A percentile compares a stretch with the other conserved stretches of the same genome.
These are phyloP conservation scores for Podosphaera fusca DNA, from an alignment of 2,329 filamentous ascomycete genomes.

Conservation along the genomic window DNA sequence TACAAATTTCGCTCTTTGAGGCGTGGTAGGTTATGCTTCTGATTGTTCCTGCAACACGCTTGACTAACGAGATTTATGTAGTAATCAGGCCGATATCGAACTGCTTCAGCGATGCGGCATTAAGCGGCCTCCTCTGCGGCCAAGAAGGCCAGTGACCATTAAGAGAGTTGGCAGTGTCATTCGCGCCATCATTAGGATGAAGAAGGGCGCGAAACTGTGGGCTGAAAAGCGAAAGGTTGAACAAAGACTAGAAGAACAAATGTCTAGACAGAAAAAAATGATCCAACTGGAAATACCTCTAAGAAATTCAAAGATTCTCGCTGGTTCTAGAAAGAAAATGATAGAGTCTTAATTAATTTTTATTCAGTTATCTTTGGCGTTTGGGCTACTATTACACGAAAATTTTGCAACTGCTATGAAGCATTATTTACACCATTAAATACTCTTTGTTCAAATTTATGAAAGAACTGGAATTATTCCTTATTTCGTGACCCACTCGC, in stretches of 20 bases:
- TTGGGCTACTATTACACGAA: not conserved
- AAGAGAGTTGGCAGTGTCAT: slow-evolving; percentile 25
- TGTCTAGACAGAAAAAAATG: slow-evolving; percentile 2
- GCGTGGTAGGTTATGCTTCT: slow-evolving; percentile 49
- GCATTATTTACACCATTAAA: not conserved
- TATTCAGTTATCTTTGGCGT: not conserved
- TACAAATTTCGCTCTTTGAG: slow-evolving; percentile 63
- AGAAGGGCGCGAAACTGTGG: slow-evolving; percentile 25
- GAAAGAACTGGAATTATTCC: not conserved
- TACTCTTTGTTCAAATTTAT: not conserved
- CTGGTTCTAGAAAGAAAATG: not conserved
- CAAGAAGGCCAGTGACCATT: slow-evolving; percentile 16
- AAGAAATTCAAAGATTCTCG: not conserved
- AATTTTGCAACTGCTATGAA: no score
- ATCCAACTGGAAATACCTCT: slow-evolving; percentile 1
- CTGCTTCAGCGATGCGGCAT: slow-evolving; percentile 60
- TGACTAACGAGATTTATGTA: slow-evolving; percentile 19
- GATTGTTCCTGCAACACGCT: not conserved
- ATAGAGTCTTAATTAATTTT: not conserved
- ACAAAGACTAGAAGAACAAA: slow-evolving; percentile 11
- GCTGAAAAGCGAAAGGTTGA: slow-evolving; percentile 21
- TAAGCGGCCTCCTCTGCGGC: slow-evolving; percentile 10
- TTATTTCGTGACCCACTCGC: no score
- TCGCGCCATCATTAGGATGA: slow-evolving; percentile 27
- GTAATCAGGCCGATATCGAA: slow-evolving; percentile 76